These are phyloP conservation scores for Thozetella sp. DNA, from an alignment of 495 filamentous ascomycete genomes.

Conservation along the genomic window DNA sequence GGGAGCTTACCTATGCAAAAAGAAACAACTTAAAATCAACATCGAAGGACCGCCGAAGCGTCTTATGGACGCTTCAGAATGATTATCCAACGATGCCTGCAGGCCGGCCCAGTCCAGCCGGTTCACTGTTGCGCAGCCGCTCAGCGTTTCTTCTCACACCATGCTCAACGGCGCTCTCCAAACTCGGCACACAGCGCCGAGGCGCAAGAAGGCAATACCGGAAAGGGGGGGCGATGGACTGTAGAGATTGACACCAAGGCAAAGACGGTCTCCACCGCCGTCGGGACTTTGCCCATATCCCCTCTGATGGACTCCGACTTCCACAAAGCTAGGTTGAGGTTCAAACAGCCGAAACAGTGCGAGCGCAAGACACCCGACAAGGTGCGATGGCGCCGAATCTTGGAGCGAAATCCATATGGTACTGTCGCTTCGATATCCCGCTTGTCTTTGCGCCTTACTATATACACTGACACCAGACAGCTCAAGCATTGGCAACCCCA, in stretches of 20 bases:
- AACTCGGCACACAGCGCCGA: background rate
- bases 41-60: too few species aligned
- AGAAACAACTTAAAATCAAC: background rate
- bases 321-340: slow-evolving; percentile 30
- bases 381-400: slow-evolving; percentile 51
- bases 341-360: slow-evolving; percentile 23
- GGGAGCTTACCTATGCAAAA: background rate
- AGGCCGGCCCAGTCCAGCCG: too few species aligned
- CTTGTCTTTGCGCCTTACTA: slow-evolving; percentile 14
- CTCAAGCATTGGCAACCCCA: slow-evolving; percentile 66
- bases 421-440: slow-evolving; percentile 14
- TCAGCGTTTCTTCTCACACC: background rate
- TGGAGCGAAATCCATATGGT: slow-evolving; percentile 65
- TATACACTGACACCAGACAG: slow-evolving; percentile 32
- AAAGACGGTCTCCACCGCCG: slow-evolving; percentile 36
- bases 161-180: background rate
- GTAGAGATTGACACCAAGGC: slow-evolving; percentile 25
- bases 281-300: slow-evolving; percentile 45
- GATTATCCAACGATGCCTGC: background rate
- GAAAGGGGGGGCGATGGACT: background rate
- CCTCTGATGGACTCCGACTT: slow-evolving; percentile 52
- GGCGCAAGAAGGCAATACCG: background rate
- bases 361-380: slow-evolving; percentile 14
- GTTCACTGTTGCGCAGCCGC: background rate
- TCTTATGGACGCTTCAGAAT: too few species aligned